Base-by-base conservation (phyloP, 2,329 filamentous ascomycete species). In the Exophiala dermatitidis region DNA sequence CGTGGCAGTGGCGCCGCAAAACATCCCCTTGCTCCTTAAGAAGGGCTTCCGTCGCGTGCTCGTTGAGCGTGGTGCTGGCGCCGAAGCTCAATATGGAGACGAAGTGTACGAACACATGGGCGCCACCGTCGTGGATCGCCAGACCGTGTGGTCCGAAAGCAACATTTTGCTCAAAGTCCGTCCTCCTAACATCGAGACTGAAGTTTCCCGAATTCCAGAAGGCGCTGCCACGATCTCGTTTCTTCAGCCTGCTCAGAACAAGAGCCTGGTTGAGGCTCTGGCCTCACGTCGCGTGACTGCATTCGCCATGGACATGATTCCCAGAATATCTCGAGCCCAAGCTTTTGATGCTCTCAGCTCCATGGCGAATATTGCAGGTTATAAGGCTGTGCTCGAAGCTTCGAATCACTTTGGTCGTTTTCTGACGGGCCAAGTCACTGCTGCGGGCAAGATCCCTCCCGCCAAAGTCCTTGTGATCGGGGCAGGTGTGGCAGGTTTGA, bases 291-390 rank as follows among this genome's bases (percentile, higher is more conserved):
- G 85, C 30, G 82, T 84, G 1, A 94, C 88, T 0, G 74, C 81
- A 10, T 93, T 95, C 66, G 88, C 90, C 26, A 95, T 95, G 89
- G 90, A 95, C 66, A 85, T 90, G 82, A 85, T 95, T 48, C 90
- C 90, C 10, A 83, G 90, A 38, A 95, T 95, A 62, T 94, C 89
- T 1, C 81, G 90, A 44, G 89, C 90, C 1, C 90, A 95, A 67
- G 83, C 87, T 0, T 95, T 94, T 63, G 89, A 95, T 70, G 89
- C 88, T 0, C 76, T 95, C 52, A 80, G 88, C 68, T 93, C 87
- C 6, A 95, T 95, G 90, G 89, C 90, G 56, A 95, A 95, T 63
- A 95, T 95, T 71, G 88, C 89, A 26, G 90, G 90, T 0, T 95
- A 95, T 72, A 95, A 94, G 70, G 90, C 89, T 38, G 88, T 95